These are phyloP conservation scores for Candida argentea DNA, from an alignment of 805 yeast species.

Conservation along the genomic window DNA sequence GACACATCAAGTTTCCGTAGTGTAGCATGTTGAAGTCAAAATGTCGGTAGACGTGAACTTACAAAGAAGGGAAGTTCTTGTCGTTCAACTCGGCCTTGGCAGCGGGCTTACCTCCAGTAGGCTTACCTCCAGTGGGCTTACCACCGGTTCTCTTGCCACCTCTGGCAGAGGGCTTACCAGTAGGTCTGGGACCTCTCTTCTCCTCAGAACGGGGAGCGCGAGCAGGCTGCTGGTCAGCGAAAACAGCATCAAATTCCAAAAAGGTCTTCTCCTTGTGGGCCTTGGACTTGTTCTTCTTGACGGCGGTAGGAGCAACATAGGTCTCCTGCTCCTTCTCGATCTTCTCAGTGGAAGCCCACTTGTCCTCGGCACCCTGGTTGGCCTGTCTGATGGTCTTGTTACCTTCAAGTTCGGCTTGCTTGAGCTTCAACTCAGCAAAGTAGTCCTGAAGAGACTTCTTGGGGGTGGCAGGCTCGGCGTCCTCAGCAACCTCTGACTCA, in stretches of 20 bases:
- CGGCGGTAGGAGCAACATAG: constrained; percentile 47
- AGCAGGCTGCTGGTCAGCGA: constrained; percentile 44
- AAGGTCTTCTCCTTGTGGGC: constrained; percentile 71
- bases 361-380: constrained; percentile 49
- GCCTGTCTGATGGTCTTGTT: constrained; percentile 35
- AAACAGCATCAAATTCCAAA: constrained; percentile 65
- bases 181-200: constrained; percentile 20
- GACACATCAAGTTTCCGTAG: too few relatives aligned
- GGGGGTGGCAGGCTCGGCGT: constrained; percentile 40
- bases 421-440: constrained; percentile 55
- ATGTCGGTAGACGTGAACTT: too few relatives aligned
- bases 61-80: constrained; percentile 66
- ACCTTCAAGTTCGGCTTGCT: constrained; percentile 30
- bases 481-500: constrained; percentile 29
- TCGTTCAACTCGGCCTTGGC: constrained; percentile 38
- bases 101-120: constrained; percentile 15
- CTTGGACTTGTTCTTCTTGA: constrained; percentile 64
- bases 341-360: constrained; percentile 46
- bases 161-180: constrained; percentile 12
- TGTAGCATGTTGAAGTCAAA: too few relatives aligned
- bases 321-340: constrained; percentile 57
- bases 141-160: constrained; percentile 12
- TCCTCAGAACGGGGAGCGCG: constrained; percentile 11
- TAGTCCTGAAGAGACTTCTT: constrained; percentile 77
- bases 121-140: constrained; percentile 17